Base-by-base conservation (phyloP, 352 stramenopile species). In the Globisporangium emineosum region DNA sequence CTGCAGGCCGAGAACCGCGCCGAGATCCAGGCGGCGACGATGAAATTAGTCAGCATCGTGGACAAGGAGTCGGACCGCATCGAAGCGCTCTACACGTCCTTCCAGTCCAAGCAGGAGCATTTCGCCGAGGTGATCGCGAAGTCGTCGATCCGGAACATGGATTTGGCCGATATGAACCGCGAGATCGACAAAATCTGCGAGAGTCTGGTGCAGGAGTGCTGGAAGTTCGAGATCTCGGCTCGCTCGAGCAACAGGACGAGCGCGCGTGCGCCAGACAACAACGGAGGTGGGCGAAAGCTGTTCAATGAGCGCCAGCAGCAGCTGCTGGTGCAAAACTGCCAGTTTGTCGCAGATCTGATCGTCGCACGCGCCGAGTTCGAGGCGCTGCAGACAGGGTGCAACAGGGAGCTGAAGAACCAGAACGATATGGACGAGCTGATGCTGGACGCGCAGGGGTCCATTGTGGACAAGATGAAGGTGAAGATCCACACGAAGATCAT, bases 401-500 rank as follows among this genome's bases (percentile, higher is more conserved):
- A 94, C 67, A 93, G 77, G 55, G 77, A 86, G 0, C 13, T 78
- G 4, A 71, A 73, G 45, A 78, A 61, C 58, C 77, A 86, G 42
- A n/a, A n/a, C 60, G 69, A 75, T 27, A 70, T 86, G 60, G 75
- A 86, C 21, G 71, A 88, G 40, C 65, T 85, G 29, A 94, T 94
- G 83, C 47, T 94, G n/a, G 67, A 86, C 10, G 61, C 76, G 25
- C 86, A 94, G 45, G 52, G 27, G 0, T 67, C 43, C 15, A 82
- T 94, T 40, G 68, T 90, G 29, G 86, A 94, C 37, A 93, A 92
- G 67, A 68, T 94, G 43, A 76, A 86, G 30, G 65, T 78, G 1
- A 91, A 92, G 50, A 81, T 94, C 43, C 73, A 85, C 62, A 88
- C 81, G 51, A 94, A 94, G 78, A 89, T 94, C 75, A 90, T 90